Evolutionary conservation across 306 rosid species (phyloP).

Genomic region (Fagus crenata): DNA sequence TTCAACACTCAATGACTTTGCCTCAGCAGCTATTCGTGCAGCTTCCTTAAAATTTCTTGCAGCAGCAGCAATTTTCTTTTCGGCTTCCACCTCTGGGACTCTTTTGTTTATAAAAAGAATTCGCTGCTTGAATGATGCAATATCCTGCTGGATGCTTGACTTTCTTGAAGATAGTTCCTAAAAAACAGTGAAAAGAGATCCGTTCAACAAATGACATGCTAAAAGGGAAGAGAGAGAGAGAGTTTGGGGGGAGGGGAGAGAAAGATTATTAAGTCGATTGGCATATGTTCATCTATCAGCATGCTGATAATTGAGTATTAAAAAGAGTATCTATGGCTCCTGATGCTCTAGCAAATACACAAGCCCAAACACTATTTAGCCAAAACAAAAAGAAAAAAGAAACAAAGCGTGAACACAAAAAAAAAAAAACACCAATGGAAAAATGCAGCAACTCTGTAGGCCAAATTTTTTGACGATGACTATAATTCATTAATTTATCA

Average conservation of each 20-base stretch:
- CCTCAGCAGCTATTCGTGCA: slow-evolving; percentile 73
- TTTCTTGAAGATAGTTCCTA: slow-evolving; percentile 80
- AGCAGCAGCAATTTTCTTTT: slow-evolving; percentile 76
- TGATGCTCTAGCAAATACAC: slow-evolving; percentile 2
- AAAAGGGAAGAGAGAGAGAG: background rate
- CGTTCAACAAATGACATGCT: slow-evolving; percentile 30
- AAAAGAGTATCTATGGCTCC: slow-evolving; percentile 17
- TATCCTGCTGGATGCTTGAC: slow-evolving; percentile 68
- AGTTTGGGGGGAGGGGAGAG: background rate
- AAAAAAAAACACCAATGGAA: background rate
- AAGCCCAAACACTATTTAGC: background rate
- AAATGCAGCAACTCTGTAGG: background rate
- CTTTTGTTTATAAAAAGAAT: slow-evolving; percentile 69
- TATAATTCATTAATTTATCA: background rate
- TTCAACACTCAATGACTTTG: slow-evolving; percentile 62
- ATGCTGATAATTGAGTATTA: background rate
- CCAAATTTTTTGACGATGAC: background rate
- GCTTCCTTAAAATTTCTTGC: slow-evolving; percentile 88
- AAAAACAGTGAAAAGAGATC: slow-evolving; percentile 29
- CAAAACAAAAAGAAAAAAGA: background rate
- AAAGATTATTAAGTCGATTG: background rate
- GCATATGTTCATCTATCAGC: slow-evolving; percentile 13
- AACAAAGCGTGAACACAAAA: background rate
- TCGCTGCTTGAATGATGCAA: slow-evolving; percentile 67
- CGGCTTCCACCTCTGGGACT: slow-evolving; percentile 83